Conservation (phyloP, 176 grass and related monocot species). For the Microstegium vimineum region DNA sequence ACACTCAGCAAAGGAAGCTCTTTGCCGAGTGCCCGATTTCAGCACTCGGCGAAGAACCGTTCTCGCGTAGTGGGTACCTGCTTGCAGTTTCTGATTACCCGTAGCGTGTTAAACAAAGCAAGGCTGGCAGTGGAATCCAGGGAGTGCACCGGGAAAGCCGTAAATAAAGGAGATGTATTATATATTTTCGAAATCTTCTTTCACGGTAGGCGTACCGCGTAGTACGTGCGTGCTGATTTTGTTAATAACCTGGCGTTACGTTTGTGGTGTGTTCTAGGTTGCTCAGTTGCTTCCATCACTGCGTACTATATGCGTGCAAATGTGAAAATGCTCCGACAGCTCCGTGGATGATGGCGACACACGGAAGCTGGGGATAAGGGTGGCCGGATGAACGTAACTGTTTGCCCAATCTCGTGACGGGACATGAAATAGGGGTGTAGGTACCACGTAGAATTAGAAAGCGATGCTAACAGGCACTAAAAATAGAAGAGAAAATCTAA, state of each 20-base stretch:
- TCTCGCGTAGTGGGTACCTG: neutral
- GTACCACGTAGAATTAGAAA: neutral
- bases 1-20: too few relatives aligned
- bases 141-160: neutral
- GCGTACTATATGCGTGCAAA: slow-evolving; percentile 16
- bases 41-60: too few relatives aligned
- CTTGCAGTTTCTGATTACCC: neutral
- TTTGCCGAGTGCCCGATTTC: too few relatives aligned
- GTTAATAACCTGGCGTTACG: neutral
- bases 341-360: neutral
- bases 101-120: neutral
- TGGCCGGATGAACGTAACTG: neutral
- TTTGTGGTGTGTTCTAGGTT: neutral
- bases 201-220: neutral
- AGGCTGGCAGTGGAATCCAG: neutral
- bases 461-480: neutral
- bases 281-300: neutral
- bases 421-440: neutral
- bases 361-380: neutral
- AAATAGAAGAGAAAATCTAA: neutral
- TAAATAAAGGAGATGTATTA: neutral
- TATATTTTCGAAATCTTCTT: neutral
- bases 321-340: neutral
- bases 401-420: neutral
- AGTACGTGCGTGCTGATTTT: neutral